Conservation (phyloP, 768 basidiomycete genomes). For the Hericium erinaceus region DNA sequence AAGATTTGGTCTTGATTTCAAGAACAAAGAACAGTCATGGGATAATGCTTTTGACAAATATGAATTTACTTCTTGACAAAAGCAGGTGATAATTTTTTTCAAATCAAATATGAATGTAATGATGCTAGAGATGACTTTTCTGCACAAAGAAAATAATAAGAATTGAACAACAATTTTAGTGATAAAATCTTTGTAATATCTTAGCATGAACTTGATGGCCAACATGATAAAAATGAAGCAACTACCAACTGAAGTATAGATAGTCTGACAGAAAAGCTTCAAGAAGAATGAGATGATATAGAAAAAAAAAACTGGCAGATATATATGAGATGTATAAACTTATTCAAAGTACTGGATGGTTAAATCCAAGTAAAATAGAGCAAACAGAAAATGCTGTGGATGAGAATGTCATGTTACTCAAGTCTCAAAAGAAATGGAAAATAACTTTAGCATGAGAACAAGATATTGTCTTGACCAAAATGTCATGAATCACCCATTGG, state of each 20-base stretch:
- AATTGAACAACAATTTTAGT: no score
- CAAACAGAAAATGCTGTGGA: background rate
- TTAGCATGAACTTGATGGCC: no score
- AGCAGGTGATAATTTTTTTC: slow-evolving; percentile 22
- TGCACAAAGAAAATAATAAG: no score
- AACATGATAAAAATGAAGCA: no score
- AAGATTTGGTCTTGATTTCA: slow-evolving; percentile 1
- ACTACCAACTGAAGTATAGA: no score
- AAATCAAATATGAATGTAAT: slow-evolving; percentile 27
- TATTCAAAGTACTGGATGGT: no score
- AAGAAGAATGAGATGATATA: no score
- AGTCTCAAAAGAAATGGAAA: background rate
- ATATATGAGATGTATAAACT: background rate
- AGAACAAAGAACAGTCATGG: slow-evolving; percentile 13
- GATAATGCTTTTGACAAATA: slow-evolving; percentile 14
- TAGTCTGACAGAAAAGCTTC: no score
- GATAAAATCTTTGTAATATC: no score
- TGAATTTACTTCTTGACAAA: slow-evolving; percentile 10
- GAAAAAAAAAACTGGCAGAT: background rate
- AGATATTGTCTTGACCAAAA: background rate
- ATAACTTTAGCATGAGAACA: background rate
- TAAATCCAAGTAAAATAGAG: no score
- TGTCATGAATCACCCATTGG: no score
- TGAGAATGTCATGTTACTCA: background rate
- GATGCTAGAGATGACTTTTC: no score